Conservation (phyloP, 805 yeast genomes). For the Phaffomyces thermotolerans region DNA sequence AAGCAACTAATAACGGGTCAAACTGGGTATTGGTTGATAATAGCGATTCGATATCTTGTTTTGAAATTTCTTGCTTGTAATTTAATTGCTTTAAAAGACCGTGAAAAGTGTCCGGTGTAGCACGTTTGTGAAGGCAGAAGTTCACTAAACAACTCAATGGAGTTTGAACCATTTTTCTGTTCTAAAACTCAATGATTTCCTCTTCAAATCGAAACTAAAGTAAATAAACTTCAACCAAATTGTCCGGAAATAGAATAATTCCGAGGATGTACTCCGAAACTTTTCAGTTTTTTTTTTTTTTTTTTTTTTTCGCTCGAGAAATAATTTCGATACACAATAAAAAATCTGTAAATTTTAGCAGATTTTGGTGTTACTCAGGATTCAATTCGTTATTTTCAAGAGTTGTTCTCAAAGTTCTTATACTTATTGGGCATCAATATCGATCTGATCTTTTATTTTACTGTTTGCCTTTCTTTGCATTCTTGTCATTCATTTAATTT, state of each 20-base stretch:
- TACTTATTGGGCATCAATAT: no score
- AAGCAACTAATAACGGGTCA: slow-evolving; percentile 19
- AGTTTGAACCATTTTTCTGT: not conserved
- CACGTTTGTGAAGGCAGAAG: slow-evolving; percentile 13
- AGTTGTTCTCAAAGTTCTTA: no score
- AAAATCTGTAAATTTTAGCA: no score
- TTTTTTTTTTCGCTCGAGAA: no score
- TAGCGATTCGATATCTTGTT: slow-evolving; percentile 9
- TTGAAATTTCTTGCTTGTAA: slow-evolving; percentile 15
- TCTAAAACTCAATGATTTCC: not conserved
- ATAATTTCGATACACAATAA: no score
- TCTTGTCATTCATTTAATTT: no score
- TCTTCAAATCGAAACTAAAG: no score
- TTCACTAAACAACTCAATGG: slow-evolving; percentile 9
- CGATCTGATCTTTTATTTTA: no score
- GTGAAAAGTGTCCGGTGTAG: slow-evolving; percentile 12
- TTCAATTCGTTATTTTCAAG: no score
- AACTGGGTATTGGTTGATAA: slow-evolving; percentile 5
- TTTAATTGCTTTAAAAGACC: slow-evolving; percentile 19
- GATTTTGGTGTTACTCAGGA: no score
- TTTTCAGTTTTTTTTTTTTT: not conserved
- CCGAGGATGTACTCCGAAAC: not conserved
- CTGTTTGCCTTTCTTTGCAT: no score
- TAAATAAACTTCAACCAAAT: no score
- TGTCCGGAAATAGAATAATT: not conserved